Evolutionary conservation across 2,329 filamentous ascomycete genomes (phyloP).

Genomic region (Raffaelea arxii): DNA sequence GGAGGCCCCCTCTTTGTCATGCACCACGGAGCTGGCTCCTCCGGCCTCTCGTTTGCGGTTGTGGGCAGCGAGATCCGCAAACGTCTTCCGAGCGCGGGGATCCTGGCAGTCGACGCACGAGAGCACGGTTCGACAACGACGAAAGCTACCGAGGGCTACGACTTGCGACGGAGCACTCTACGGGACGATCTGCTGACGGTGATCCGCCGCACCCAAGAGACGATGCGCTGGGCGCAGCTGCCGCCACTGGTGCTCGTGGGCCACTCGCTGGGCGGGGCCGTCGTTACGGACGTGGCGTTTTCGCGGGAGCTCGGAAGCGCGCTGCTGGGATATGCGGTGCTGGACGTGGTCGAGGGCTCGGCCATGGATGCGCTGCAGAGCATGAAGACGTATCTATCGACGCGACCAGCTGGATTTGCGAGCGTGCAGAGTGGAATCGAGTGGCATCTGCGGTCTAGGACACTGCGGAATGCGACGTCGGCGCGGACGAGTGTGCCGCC

Average conservation of each 20-base stretch:
- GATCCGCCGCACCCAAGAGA: constrained; percentile 53
- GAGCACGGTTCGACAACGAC: constrained; percentile 65
- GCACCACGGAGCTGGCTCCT: constrained; percentile 92
- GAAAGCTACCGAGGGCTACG: constrained; percentile 28
- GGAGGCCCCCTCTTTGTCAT: constrained; percentile 79
- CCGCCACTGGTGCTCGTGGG: constrained; percentile 77
- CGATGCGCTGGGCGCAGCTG: constrained; percentile 63
- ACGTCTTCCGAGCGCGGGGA: constrained; percentile 66
- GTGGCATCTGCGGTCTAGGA: constrained; percentile 87
- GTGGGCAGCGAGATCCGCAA: constrained; percentile 70
- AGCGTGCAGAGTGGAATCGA: constrained; percentile 72
- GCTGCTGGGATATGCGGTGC: constrained; percentile 69
- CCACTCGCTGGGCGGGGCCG: constrained; percentile 86
- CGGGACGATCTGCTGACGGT: constrained; percentile 62
- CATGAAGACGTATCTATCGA: constrained; percentile 87
- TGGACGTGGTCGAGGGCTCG: constrained; percentile 93
- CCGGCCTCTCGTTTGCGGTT: constrained; percentile 82
- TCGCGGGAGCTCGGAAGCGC: constrained; percentile 53
- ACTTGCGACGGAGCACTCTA: constrained; percentile 65
- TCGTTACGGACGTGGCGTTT: constrained; percentile 75
- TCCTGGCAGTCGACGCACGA: constrained; percentile 77
- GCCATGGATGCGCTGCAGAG: constrained; percentile 89
- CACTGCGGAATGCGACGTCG: constrained; percentile 73
- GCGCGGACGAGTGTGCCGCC: constrained; percentile 81
- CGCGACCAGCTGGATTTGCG: constrained; percentile 69